These are phyloP conservation scores for Citrus hindsii DNA, from an alignment of 345 rosid species.

Conservation along the genomic window DNA sequence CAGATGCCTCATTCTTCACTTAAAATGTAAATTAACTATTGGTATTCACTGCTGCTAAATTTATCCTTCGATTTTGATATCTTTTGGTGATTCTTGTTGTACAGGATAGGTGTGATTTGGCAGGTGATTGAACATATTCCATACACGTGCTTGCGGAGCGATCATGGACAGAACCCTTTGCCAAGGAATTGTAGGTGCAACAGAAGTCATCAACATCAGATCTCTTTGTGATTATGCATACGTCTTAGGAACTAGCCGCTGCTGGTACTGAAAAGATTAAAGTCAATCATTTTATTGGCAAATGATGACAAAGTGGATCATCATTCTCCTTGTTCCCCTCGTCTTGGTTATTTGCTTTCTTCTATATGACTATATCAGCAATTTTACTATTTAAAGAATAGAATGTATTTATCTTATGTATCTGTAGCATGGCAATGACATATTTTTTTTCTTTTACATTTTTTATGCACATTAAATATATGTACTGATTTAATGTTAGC, in stretches of 20 bases:
- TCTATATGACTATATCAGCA: background rate
- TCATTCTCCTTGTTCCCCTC: background rate
- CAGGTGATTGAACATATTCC: background rate
- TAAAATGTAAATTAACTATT: background rate
- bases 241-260: background rate
- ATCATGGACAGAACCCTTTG: background rate
- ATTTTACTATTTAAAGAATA: background rate
- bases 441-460: background rate
- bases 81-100: background rate
- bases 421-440: background rate
- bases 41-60: background rate
- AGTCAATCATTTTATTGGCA: background rate
- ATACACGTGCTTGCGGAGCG: background rate
- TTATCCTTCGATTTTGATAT: background rate
- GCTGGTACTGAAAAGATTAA: background rate
- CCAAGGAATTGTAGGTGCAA: background rate
- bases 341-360: background rate
- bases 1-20: background rate
- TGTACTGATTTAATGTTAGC: background rate
- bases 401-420: background rate
- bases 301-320: background rate
- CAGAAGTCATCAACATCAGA: constrained; percentile 1
- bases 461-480: background rate
- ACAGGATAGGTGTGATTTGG: background rate
- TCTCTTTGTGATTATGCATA: background rate